Evolutionary conservation across 805 yeast genomes (phyloP).

Genomic region (Wickerhamiella sergipiensis): DNA sequence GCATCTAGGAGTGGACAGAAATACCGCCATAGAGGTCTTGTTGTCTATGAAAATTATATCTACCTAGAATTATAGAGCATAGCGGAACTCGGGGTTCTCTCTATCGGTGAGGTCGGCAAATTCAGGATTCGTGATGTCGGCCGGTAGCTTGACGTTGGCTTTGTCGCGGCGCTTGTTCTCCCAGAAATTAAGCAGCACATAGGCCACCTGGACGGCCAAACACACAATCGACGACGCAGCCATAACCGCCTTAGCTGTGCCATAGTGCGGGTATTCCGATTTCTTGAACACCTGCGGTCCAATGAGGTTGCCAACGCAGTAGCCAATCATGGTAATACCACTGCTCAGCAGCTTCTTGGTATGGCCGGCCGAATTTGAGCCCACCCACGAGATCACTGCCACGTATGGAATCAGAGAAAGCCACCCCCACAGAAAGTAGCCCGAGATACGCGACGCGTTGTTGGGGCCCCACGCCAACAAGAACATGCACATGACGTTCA

Average conservation of each 20-base stretch:
- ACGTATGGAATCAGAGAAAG: slow-evolving; percentile 6
- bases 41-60: too few species aligned
- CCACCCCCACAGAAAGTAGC: slow-evolving; percentile 8
- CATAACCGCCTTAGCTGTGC: slow-evolving; percentile 44
- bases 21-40: too few species aligned
- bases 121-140: slow-evolving; percentile 2
- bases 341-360: slow-evolving; percentile 40
- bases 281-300: slow-evolving; percentile 52
- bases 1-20: too few species aligned
- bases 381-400: slow-evolving; percentile 18
- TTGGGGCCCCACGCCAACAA: slow-evolving; percentile 17
- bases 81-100: slow-evolving; percentile 41
- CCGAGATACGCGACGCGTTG: slow-evolving; percentile 9
- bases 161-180: slow-evolving; percentile 9
- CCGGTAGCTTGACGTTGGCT: slow-evolving; percentile 2
- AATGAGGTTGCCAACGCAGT: slow-evolving; percentile 40
- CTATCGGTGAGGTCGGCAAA: slow-evolving; percentile 39
- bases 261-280: slow-evolving; percentile 45
- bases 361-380: slow-evolving; percentile 42
- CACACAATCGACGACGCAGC: slow-evolving; percentile 29
- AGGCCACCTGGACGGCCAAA: slow-evolving; percentile 11
- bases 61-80: slow-evolving; percentile 17
- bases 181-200: slow-evolving; percentile 1
- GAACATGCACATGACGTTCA: slow-evolving; percentile 7
- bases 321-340: slow-evolving; percentile 34